Evolutionary conservation across 257 asterid species (phyloP), one percentile per base, ranked within the genome.

Genomic region (Apocynum venetum): DNA sequence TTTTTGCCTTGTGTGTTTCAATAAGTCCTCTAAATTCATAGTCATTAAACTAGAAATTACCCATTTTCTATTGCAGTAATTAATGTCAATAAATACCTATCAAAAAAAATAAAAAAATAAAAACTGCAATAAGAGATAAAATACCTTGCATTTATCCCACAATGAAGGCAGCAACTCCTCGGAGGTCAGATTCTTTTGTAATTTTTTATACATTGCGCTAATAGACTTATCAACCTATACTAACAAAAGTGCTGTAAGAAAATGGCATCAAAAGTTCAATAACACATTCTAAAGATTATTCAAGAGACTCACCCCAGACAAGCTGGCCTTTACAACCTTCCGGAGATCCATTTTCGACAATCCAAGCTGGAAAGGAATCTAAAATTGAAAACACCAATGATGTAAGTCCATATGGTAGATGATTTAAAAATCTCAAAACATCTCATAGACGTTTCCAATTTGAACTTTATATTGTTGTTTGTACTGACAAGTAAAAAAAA

Each of bases 141-240:
- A 51, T 91, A 95, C 99, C 99, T 95, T 93, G 92, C 96, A 93
- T 83, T 96, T 96, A 82, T 96, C 99, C 98, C 99, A 96, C 65
- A 96, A 74, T 53, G 99, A 93, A 86, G 99, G 98, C 90, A 93
- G 77, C 76, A 96, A 87, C 84, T 96, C 99, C 85, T 96, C 99
- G 0, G 94, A 86, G 15, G 97, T 85, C 82, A 93, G 76, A 81
- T 91, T 90, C 91, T 88, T 96, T 86, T 93, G 99, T 82, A 96
- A 74, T 78, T 89, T 96, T 86, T 93, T 96, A 76, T 91, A 91
- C 99, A 96, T 96, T 71, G 89, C 80, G 73, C 73, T 74, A 75
- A 96, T 89, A 77, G 95, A 85, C 86, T 92, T 96, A 86, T 96
- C 99, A 80, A 96, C 97, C 99, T 96, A 76, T 47, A 84, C 67